phyloP scores from a whole-genome alignment of 2,329 filamentous ascomycete species.

The Macrophomina phaseolina region DNA sequence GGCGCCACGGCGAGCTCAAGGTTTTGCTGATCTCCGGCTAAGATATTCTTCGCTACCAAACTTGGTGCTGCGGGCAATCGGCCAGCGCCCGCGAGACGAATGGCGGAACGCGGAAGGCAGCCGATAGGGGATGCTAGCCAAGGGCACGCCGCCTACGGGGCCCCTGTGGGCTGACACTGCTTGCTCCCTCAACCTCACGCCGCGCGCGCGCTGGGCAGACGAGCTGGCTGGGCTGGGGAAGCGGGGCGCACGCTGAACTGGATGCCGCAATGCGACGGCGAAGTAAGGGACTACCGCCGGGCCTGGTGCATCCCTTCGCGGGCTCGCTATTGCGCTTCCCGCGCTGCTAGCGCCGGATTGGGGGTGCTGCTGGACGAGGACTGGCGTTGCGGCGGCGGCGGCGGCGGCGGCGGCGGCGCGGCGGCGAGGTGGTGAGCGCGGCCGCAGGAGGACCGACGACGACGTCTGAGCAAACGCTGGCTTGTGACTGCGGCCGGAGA shows the following conservation, averaged over 20 bases:
- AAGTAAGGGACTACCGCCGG: slow-evolving; percentile 24
- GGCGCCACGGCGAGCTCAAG: slow-evolving; percentile 23
- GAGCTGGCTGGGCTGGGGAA: neutral
- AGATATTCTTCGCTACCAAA: slow-evolving; percentile 25
- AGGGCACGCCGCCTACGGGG: slow-evolving; percentile 4
- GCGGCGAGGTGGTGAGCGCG: slow-evolving; percentile 13
- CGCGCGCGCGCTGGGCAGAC: neutral
- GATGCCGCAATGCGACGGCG: slow-evolving; percentile 14
- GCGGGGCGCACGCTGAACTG: slow-evolving; percentile 5
- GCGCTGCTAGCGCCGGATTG: slow-evolving; percentile 19
- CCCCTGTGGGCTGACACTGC: neutral
- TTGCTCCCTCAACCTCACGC: slow-evolving; percentile 8
- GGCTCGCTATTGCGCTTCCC: slow-evolving; percentile 13
- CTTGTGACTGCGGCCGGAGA: slow-evolving; percentile 14
- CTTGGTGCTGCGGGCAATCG: slow-evolving; percentile 18
- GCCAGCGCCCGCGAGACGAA: slow-evolving; percentile 8
- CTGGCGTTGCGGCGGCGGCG: neutral
- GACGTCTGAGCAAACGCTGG: neutral
- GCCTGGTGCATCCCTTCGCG: slow-evolving; percentile 25
- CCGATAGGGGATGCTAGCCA: slow-evolving; percentile 8
- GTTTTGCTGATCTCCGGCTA: slow-evolving; percentile 26
- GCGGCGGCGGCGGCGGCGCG: neutral
- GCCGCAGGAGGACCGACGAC: slow-evolving; percentile 1
- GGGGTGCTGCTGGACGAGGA: neutral
- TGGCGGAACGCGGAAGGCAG: slow-evolving; percentile 20